Evolutionary conservation across 1,284 basidiomycete genomes (phyloP).

Genomic region (Fomitiporia mediterranea): DNA sequence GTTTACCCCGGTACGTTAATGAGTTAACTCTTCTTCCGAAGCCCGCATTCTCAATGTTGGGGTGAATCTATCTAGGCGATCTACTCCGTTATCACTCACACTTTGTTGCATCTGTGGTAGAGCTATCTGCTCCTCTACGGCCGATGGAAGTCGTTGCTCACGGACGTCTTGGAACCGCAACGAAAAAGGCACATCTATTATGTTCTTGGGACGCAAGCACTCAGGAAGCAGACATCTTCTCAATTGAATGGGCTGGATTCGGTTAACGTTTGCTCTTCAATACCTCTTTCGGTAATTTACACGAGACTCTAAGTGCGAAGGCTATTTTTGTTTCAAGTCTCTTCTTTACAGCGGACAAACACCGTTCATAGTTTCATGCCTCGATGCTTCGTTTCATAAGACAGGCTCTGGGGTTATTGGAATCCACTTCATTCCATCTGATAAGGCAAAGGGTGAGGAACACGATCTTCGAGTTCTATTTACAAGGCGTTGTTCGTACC

Average conservation of each 20-base stretch:
- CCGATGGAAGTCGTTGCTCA: conserved; percentile 95
- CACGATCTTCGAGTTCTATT: conserved; percentile 12
- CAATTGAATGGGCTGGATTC: conserved; percentile 91
- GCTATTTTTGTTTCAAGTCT: background rate
- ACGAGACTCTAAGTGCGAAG: background rate
- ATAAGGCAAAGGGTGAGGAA: conserved; percentile 10
- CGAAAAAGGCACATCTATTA: conserved; percentile 93
- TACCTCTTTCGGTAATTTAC: background rate
- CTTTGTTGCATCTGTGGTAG: conserved; percentile 82
- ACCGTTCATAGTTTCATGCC: background rate
- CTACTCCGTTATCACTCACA: conserved; percentile 96
- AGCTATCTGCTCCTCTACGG: conserved; percentile 56
- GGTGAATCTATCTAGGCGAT: conserved; percentile 58
- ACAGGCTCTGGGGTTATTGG: conserved; percentile 31
- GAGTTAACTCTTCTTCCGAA: background rate
- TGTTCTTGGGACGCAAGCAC: conserved; percentile 81
- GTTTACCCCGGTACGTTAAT: conserved; percentile 83
- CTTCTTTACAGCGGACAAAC: background rate
- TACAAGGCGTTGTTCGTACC: conserved; percentile 33
- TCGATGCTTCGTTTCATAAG: conserved; percentile 28
- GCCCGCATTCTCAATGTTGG: conserved; percentile 3
- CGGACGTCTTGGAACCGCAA: conserved; percentile 93
- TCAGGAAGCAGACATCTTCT: conserved; percentile 68
- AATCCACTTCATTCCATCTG: conserved; percentile 40
- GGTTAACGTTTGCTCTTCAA: conserved; percentile 42